Evolutionary conservation across 78 protist genomes (phyloP).

Genomic region (Chrysochromulina tobinii): DNA sequence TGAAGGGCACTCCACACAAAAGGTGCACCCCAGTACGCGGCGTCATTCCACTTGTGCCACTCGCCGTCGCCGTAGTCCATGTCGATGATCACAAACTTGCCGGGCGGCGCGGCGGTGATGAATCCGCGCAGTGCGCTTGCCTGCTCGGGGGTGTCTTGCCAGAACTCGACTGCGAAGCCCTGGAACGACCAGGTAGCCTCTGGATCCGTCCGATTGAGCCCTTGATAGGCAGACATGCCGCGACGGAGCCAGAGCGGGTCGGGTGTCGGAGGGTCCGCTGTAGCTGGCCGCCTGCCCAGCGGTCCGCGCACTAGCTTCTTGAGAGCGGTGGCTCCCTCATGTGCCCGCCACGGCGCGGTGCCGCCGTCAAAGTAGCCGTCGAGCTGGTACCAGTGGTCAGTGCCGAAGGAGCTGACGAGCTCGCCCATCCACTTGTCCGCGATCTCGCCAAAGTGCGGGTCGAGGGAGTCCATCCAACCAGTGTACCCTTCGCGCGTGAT

Average conservation of each 20-base stretch:
- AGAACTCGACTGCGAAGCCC: neutral
- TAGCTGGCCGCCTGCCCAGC: too few relatives aligned
- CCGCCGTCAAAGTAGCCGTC: neutral
- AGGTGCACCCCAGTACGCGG: neutral
- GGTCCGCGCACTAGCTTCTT: too few relatives aligned
- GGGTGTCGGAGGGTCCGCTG: too few relatives aligned
- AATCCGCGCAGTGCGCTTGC: neutral
- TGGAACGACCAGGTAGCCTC: neutral
- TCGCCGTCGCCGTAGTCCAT: neutral
- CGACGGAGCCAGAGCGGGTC: too few relatives aligned
- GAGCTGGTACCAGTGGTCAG: slow-evolving; percentile 21
- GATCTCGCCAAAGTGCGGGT: neutral
- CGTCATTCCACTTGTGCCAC: neutral
- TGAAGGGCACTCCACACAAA: neutral
- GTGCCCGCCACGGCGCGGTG: neutral
- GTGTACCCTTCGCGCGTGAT: neutral
- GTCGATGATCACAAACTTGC: neutral
- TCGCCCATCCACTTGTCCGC: neutral
- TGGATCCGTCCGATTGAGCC: neutral
- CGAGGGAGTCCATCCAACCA: slow-evolving; percentile 21
- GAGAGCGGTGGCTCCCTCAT: neutral
- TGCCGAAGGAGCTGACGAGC: neutral
- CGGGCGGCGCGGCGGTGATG: neutral
- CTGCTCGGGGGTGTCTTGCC: neutral
- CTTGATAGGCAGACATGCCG: neutral